Evolutionary conservation across 768 basidiomycete genomes (phyloP).

Genomic region (Dendrothele bispora): DNA sequence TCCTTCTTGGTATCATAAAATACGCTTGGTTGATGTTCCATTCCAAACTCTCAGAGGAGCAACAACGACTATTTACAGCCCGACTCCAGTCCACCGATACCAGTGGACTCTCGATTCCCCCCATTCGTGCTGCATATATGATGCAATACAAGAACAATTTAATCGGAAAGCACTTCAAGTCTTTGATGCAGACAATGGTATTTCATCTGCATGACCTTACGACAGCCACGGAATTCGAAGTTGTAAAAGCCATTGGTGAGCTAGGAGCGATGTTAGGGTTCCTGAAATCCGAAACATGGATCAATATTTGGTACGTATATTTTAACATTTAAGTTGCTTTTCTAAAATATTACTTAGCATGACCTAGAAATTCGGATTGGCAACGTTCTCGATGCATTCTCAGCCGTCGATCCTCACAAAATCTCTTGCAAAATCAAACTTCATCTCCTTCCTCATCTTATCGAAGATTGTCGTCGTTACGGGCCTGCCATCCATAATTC

Average conservation of each 20-base stretch:
- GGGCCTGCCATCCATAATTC: conserved; percentile 33
- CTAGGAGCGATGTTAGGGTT: conserved; percentile 40
- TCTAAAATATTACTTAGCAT: background rate
- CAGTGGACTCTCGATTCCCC: conserved; percentile 26
- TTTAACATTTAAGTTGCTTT: background rate
- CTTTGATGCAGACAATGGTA: conserved; percentile 31
- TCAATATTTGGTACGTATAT: conserved; percentile 32
- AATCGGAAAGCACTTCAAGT: conserved; percentile 41
- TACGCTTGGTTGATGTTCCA: conserved; percentile 39
- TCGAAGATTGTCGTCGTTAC: conserved; percentile 26
- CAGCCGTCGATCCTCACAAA: conserved; percentile 19
- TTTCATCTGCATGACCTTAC: conserved; percentile 41
- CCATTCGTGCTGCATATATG: no score
- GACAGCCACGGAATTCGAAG: conserved; percentile 15
- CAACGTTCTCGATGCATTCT: conserved; percentile 21
- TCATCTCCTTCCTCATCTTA: conserved; percentile 28
- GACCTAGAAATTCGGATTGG: conserved; percentile 14
- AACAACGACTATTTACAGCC: conserved; percentile 21
- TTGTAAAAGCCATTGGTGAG: conserved; percentile 31
- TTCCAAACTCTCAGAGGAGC: conserved; percentile 26
- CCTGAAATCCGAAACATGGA: no score
- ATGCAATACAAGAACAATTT: conserved; percentile 42
- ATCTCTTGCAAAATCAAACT: conserved; percentile 30
- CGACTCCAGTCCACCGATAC: conserved; percentile 32
- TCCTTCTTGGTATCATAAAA: no score